Percentiles rank a stretch among this genome's conserved stretches.
Evolutionary conservation across 345 rosid species (phyloP).

Genomic region (Populus euphratica): DNA sequence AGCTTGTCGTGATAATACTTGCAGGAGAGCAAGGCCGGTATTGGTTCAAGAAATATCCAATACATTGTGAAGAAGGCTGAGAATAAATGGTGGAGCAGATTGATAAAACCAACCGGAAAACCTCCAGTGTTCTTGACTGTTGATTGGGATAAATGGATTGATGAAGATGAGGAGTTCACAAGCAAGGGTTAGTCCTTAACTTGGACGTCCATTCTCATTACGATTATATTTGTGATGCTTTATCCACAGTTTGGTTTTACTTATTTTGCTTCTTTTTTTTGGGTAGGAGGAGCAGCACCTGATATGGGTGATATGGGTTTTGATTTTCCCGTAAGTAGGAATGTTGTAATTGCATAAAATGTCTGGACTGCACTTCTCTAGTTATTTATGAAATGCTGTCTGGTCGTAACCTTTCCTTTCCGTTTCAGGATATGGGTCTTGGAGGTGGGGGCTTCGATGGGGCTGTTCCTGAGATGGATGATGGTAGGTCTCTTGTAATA

Average conservation of each 20-base stretch:
- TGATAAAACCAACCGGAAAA: constrained; percentile 44
- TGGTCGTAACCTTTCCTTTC: not conserved
- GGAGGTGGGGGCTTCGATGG: constrained; percentile 14
- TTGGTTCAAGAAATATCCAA: constrained; percentile 40
- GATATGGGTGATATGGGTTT: constrained; percentile 34
- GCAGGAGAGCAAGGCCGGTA: constrained; percentile 53
- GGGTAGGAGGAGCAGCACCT: constrained; percentile 1
- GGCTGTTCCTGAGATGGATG: constrained; percentile 13
- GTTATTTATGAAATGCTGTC: not conserved
- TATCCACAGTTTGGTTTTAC: constrained; percentile 3
- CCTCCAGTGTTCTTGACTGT: constrained; percentile 49
- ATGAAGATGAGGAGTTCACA: constrained; percentile 50
- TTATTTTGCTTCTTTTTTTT: not conserved
- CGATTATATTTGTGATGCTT: too few species aligned
- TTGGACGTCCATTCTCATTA: not conserved
- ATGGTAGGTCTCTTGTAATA: constrained; percentile 20
- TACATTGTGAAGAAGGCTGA: constrained; percentile 50
- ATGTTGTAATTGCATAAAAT: not conserved
- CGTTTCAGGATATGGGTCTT: constrained; percentile 24
- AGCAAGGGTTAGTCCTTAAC: constrained; percentile 14
- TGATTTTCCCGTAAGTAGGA: constrained; percentile 40
- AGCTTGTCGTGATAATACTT: not conserved
- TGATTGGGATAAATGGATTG: constrained; percentile 67
- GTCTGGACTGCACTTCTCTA: not conserved
- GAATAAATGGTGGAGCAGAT: constrained; percentile 56